Evolutionary conservation across 306 rosid genomes (phyloP).

Genomic region (Corylus heterophylla): DNA sequence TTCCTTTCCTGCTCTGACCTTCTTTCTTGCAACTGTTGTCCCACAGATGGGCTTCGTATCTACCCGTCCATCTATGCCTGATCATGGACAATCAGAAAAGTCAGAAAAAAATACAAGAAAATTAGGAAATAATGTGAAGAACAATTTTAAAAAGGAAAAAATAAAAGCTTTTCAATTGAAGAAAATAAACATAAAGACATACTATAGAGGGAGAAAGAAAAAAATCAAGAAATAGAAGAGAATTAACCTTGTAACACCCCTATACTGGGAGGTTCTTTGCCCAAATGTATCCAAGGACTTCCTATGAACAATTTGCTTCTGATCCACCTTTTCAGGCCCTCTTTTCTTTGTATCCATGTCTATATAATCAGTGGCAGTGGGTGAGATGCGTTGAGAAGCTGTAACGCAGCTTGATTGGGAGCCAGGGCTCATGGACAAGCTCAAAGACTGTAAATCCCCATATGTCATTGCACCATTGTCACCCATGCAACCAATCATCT

Average conservation of each 20-base stretch:
- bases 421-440: slow-evolving; percentile 83
- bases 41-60: slow-evolving; percentile 98
- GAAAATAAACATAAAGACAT: neutral
- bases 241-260: slow-evolving; percentile 88
- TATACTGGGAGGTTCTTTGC: slow-evolving; percentile 86
- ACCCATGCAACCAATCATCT: slow-evolving; percentile 45
- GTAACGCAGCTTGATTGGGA: slow-evolving; percentile 85
- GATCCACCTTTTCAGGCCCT: slow-evolving; percentile 59
- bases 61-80: slow-evolving; percentile 97
- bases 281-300: slow-evolving; percentile 91
- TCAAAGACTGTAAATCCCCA: slow-evolving; percentile 73
- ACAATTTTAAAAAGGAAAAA: neutral
- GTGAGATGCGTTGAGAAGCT: slow-evolving; percentile 50
- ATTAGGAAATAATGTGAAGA: neutral
- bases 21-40: slow-evolving; percentile 93
- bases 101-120: slow-evolving; percentile 8
- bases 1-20: slow-evolving; percentile 96
- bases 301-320: slow-evolving; percentile 75
- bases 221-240: neutral
- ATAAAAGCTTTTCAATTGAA: neutral
- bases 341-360: slow-evolving; percentile 75
- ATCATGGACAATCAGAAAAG: slow-evolving; percentile 15
- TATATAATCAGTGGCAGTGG: slow-evolving; percentile 44
- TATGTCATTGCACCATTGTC: slow-evolving; percentile 56
- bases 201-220: neutral